These are phyloP conservation scores for Ustilago tritici DNA, from an alignment of 1,284 basidiomycete species.

Conservation along the genomic window DNA sequence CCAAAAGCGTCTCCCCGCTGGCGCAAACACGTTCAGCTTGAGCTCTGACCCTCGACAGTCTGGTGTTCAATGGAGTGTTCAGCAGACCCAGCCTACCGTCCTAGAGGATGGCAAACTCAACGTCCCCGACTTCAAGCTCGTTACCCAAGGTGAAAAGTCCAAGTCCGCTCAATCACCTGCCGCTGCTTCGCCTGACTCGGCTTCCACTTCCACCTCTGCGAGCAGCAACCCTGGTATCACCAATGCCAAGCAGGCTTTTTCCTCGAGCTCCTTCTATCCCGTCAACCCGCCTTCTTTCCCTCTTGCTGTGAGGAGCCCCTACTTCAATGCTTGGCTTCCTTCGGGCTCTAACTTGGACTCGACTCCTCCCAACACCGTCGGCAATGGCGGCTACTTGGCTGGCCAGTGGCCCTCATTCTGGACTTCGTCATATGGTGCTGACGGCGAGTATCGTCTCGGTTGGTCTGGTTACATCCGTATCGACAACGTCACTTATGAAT, in stretches of 20 bases:
- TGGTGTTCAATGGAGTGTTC: conserved; percentile 45
- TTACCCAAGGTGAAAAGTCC: conserved; percentile 30
- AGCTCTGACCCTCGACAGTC: conserved; percentile 29
- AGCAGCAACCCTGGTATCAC: conserved; percentile 40
- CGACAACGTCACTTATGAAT: conserved; percentile 62
- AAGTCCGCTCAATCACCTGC: background rate
- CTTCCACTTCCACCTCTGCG: conserved; percentile 20
- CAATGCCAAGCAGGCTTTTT: conserved; percentile 33
- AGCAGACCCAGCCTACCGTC: conserved; percentile 18
- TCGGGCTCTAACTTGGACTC: conserved; percentile 48
- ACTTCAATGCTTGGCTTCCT: conserved; percentile 63
- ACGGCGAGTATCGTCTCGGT: conserved; percentile 62
- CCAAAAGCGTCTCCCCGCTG: conserved; percentile 33
- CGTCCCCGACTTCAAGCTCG: conserved; percentile 30
- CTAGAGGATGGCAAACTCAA: conserved; percentile 43
- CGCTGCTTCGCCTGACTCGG: conserved; percentile 16
- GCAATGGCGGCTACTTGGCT: conserved; percentile 63
- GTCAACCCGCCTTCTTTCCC: conserved; percentile 65
- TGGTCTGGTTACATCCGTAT: conserved; percentile 63
- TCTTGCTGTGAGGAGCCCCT: conserved; percentile 60
- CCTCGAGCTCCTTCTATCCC: conserved; percentile 57
- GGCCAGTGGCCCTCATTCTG: conserved; percentile 62
- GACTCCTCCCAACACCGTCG: conserved; percentile 61
- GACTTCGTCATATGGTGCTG: conserved; percentile 65
- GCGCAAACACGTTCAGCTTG: conserved; percentile 16